A percentile compares a stretch with the other conserved stretches of the same genome.
phyloP scores from a whole-genome alignment of 1,284 basidiomycete species.

The Fomitopsis palustris region DNA sequence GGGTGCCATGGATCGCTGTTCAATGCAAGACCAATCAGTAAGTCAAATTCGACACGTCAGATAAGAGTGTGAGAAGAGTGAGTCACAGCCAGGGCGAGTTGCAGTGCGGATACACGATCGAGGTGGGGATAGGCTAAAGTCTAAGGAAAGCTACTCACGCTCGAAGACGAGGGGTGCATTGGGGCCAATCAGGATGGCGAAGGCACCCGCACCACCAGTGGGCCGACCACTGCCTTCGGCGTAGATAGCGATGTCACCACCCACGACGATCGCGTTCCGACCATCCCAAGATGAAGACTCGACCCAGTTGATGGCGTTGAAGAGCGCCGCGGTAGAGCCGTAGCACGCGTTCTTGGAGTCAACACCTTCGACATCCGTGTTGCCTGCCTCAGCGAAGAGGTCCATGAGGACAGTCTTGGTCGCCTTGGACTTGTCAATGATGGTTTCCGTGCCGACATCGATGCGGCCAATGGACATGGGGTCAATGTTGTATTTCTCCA shows the following conservation, averaged over 20 bases:
- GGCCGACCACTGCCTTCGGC: slow-evolving; percentile 95
- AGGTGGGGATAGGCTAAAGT: neutral
- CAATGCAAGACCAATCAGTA: slow-evolving; percentile 7
- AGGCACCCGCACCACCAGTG: slow-evolving; percentile 95
- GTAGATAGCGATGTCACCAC: slow-evolving; percentile 97
- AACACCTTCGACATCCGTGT: slow-evolving; percentile 97
- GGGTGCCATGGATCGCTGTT: slow-evolving; percentile 92
- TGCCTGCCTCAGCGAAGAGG: slow-evolving; percentile 88
- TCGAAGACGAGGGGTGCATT: slow-evolving; percentile 94
- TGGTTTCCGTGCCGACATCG: slow-evolving; percentile 98
- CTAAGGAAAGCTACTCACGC: slow-evolving; percentile 60
- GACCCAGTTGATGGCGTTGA: slow-evolving; percentile 98
- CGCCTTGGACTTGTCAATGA: slow-evolving; percentile 99
- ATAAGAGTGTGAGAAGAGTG: neutral
- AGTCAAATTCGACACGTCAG: neutral
- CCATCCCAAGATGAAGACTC: slow-evolving; percentile 98
- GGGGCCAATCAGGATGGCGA: slow-evolving; percentile 93
- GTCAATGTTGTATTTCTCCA: slow-evolving; percentile 96
- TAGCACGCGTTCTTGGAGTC: slow-evolving; percentile 99
- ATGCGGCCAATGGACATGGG: slow-evolving; percentile 95
- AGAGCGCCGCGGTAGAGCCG: slow-evolving; percentile 95
- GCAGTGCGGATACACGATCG: slow-evolving; percentile 1
- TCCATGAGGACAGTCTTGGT: slow-evolving; percentile 99
- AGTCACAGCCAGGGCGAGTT: neutral
- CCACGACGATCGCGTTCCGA: slow-evolving; percentile 95